Evolutionary conservation across 2,329 filamentous ascomycete species (phyloP), one percentile per base, ranked within the genome.

Genomic region (Helotiales sp.): DNA sequence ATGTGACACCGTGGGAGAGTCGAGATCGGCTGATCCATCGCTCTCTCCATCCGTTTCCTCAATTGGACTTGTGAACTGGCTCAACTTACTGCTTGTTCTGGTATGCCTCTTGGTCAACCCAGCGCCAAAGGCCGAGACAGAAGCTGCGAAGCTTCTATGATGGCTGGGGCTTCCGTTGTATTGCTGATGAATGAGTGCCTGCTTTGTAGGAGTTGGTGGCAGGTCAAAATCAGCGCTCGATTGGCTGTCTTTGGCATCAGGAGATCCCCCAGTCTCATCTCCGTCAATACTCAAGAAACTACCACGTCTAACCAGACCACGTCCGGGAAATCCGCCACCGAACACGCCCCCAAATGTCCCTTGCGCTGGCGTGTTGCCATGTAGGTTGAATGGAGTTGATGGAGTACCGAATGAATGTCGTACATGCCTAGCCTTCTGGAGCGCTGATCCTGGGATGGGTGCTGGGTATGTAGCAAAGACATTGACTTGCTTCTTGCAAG

Each of bases 191-290:
- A 76, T 55, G 75, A 75, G 58, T 70, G 76, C 73, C 64, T 85
- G 85, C 73, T 96, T 98, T 0, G 95, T 98, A 0, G 95, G 95
- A 1, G 95, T 99, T 1, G 93, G 93, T n/a, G 93, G 93, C 57
- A 93, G 79, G 50, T 96, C 92, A 36, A 76, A 80, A 57, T 93
- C 90, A 17, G 75, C 78, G 53, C 81, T 79, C 5, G 76, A 73
- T 65, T 87, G 84, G 63, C 79, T 81, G 57, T 86, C 83, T 63
- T 83, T 81, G 57, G 81, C 76, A 50, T 96, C 90, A 38, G 70
- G 69, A 44, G 70, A 72, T 38, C 59, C 67, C 42, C 54, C 61
- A 52, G 30, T 51, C 4, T 72, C 70, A 52, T 93, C 91, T 22
- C 86, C 88, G 67, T 96, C 90, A 44, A 93, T 77, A 70, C 91